Evolutionary conservation across 2,329 filamentous ascomycete genomes (phyloP).

Genomic region (Diplodia seriata): DNA sequence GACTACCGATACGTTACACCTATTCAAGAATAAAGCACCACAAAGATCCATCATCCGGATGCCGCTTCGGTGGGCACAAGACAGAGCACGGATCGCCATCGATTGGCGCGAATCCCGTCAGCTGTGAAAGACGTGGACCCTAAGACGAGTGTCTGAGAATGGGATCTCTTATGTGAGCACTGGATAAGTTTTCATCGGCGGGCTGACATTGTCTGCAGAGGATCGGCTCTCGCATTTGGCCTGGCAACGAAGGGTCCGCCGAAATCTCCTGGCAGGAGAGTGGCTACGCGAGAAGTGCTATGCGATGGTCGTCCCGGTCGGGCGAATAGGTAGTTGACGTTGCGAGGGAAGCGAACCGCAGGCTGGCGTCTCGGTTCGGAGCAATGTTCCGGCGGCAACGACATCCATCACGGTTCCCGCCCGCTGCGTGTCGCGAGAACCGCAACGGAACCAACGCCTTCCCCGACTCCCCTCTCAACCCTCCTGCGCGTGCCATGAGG

Average conservation of each 20-base stretch:
- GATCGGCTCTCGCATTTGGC: no score
- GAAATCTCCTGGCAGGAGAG: background rate
- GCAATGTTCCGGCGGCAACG: conserved; percentile 15
- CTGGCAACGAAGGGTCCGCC: background rate
- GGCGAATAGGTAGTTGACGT: background rate
- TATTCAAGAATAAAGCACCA: no score
- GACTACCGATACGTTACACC: no score
- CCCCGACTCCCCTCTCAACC: conserved; percentile 12
- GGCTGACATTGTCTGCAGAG: background rate
- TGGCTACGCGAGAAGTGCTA: background rate
- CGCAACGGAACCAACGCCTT: conserved; percentile 22
- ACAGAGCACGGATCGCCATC: background rate
- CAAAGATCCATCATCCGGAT: background rate
- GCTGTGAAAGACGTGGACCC: background rate
- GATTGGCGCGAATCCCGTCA: no score
- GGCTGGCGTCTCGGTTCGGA: conserved; percentile 7
- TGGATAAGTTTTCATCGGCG: background rate
- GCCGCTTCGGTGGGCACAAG: background rate
- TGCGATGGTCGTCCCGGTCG: background rate
- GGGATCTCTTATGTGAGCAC: background rate
- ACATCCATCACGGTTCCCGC: conserved; percentile 26
- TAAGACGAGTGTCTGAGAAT: background rate
- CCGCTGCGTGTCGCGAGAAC: conserved; percentile 30
- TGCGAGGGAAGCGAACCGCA: background rate
- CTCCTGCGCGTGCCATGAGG: conserved; percentile 30